phyloP scores from a whole-genome alignment of 2,329 filamentous ascomycete genomes.

The Paraphoma chrysanthemicola region DNA sequence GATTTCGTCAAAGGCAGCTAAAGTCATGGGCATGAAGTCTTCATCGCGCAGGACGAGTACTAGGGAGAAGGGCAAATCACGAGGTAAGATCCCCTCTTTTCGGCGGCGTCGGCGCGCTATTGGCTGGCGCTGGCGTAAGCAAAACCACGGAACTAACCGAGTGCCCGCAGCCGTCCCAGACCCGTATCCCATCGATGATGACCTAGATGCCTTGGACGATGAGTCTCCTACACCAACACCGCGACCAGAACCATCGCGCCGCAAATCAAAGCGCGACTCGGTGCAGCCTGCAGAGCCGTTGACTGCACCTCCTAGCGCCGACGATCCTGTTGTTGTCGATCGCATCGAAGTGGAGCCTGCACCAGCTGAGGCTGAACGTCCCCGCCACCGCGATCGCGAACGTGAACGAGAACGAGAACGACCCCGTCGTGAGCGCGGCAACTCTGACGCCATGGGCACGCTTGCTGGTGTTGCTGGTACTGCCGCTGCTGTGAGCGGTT shows the following conservation, averaged over 20 bases:
- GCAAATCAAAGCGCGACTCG: constrained; percentile 52
- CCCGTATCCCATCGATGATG: constrained; percentile 70
- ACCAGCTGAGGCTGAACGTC: constrained; percentile 53
- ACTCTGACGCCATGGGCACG: constrained; percentile 66
- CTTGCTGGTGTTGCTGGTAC: constrained; percentile 38
- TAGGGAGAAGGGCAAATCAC: constrained; percentile 58
- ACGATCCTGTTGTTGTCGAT: constrained; percentile 53
- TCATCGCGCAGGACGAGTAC: constrained; percentile 53
- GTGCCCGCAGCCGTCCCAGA: constrained; percentile 53
- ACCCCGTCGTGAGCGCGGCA: constrained; percentile 59
- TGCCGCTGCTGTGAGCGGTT: constrained; percentile 56
- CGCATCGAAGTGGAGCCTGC: constrained; percentile 48
- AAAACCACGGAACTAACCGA: constrained; percentile 47
- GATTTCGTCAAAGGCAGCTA: constrained; percentile 78
- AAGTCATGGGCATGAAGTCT: constrained; percentile 69
- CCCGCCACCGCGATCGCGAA: constrained; percentile 47
- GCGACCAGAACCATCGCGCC: constrained; percentile 46
- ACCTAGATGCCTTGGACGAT: constrained; percentile 60
- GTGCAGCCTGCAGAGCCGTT: constrained; percentile 41
- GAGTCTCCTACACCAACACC: constrained; percentile 43
- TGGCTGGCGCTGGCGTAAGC: constrained; percentile 35
- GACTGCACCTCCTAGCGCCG: constrained; percentile 48
- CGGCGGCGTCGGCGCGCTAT: constrained; percentile 21
- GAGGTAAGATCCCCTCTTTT: constrained; percentile 45
- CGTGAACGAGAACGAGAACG: constrained; percentile 42